These are phyloP conservation scores for Hemisphaericaspora xylanilytica DNA, from an alignment of 1,139 yeast genomes.

Conservation along the genomic window DNA sequence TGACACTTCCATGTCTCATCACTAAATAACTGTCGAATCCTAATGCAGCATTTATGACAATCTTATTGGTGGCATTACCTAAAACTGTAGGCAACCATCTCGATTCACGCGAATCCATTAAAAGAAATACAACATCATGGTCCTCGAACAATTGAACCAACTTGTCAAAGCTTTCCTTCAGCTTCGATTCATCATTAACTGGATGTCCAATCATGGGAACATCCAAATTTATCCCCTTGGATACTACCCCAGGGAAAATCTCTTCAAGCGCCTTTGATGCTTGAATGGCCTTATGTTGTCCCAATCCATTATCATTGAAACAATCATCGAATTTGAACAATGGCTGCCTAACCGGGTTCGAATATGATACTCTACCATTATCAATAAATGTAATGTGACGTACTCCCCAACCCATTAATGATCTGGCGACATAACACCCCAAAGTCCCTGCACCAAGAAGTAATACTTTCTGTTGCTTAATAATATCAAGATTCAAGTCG, in stretches of 20 bases:
- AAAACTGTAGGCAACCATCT: conserved; percentile 94
- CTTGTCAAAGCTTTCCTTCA: conserved; percentile 48
- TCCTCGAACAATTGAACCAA: conserved; percentile 53
- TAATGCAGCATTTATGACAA: conserved; percentile 86
- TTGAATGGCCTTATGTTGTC: conserved; percentile 65
- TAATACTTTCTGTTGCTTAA: conserved; percentile 61
- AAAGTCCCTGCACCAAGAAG: conserved; percentile 95
- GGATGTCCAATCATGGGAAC: conserved; percentile 98
- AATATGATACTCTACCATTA: conserved; percentile 81
- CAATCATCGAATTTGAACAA: conserved; percentile 76
- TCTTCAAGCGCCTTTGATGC: conserved; percentile 73
- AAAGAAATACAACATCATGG: conserved; percentile 74
- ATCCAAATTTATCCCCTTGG: conserved; percentile 61
- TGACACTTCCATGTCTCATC: conserved; percentile 77
- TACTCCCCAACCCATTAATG: conserved; percentile 92
- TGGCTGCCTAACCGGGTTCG: conserved; percentile 95
- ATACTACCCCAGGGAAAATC: conserved; percentile 74
- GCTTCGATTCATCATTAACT: conserved; percentile 51
- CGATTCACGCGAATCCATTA: conserved; percentile 93
- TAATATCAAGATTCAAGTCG: conserved; percentile 60
- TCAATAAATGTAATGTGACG: conserved; percentile 83
- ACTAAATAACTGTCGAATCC: conserved; percentile 94
- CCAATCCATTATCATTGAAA: conserved; percentile 54
- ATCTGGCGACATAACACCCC: conserved; percentile 87
- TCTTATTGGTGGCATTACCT: conserved; percentile 62